Conservation (phyloP, 129 eudicot genomes). For the Flaveria sonorensis region DNA sequence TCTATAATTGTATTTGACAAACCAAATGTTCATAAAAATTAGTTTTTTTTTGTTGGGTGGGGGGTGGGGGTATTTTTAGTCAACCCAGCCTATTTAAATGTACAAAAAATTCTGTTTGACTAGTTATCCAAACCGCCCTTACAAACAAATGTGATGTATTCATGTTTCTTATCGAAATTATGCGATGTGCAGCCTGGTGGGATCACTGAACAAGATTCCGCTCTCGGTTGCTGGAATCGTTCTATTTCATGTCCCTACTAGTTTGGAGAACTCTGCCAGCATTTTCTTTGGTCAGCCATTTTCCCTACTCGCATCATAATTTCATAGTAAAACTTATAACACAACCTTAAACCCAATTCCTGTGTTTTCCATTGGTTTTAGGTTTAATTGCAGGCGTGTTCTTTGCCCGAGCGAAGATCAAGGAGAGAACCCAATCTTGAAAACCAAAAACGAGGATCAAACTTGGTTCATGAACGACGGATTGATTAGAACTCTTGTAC, state of each 20-base stretch:
- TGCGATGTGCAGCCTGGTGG: slow-evolving; percentile 77
- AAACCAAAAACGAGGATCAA: background rate
- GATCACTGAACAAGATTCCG: slow-evolving; percentile 93
- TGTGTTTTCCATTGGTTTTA: slow-evolving; percentile 25
- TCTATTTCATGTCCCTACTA: slow-evolving; percentile 87
- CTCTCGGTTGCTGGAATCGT: slow-evolving; percentile 90
- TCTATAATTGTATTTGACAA: background rate
- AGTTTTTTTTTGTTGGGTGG: too few relatives aligned
- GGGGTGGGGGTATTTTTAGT: background rate
- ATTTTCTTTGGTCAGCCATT: slow-evolving; percentile 70
- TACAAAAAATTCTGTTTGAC: background rate
- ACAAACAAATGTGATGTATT: background rate
- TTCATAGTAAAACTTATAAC: background rate
- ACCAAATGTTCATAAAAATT: background rate
- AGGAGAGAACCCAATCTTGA: slow-evolving; percentile 51
- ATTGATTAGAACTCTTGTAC: background rate
- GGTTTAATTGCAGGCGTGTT: slow-evolving; percentile 87
- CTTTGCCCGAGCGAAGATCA: slow-evolving; percentile 84
- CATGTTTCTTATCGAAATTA: slow-evolving; percentile 22
- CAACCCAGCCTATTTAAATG: background rate
- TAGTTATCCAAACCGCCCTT: background rate
- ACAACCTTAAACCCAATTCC: background rate
- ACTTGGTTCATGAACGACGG: background rate
- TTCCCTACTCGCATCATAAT: background rate
- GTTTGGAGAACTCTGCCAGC: slow-evolving; percentile 87